Percentiles rank a stretch among this genome's conserved stretches.
phyloP scores from a whole-genome alignment of 768 basidiomycete genomes.

The Candolleomyces efflorescens region DNA sequence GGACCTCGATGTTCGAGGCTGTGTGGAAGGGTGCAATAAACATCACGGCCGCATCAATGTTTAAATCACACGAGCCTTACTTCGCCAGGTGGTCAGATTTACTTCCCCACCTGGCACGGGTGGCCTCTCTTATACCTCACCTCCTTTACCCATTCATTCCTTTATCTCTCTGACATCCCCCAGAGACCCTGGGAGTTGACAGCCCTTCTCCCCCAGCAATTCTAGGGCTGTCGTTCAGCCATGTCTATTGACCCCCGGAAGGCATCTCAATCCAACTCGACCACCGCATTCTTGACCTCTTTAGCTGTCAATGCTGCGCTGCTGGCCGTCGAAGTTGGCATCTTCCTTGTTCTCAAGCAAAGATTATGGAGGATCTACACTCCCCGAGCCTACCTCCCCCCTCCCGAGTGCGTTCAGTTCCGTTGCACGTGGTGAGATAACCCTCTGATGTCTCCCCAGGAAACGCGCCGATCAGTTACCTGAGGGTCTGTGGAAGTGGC shows the following conservation, averaged over 20 bases:
- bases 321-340: slow-evolving; percentile 43
- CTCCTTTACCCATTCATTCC: not conserved
- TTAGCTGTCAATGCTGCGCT: slow-evolving; percentile 52
- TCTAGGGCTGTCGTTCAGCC: not conserved
- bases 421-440: not conserved
- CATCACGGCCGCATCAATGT: too few species aligned
- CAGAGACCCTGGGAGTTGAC: not conserved
- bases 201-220: not conserved
- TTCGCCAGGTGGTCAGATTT: not conserved
- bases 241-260: slow-evolving; percentile 26
- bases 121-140: not conserved
- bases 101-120: too few species aligned
- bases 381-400: slow-evolving; percentile 59
- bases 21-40: too few species aligned
- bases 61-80: not conserved
- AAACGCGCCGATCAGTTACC: slow-evolving; percentile 45
- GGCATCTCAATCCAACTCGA: slow-evolving; percentile 26
- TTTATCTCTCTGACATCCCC: not conserved
- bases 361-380: slow-evolving; percentile 56
- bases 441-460: slow-evolving; percentile 17
- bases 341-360: slow-evolving; percentile 54
- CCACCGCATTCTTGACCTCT: slow-evolving; percentile 56
- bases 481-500: slow-evolving; percentile 45
- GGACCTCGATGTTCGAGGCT: too few species aligned
- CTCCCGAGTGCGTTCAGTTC: slow-evolving; percentile 39